Percentiles rank a stretch among this genome's conserved stretches.
phyloP scores from a whole-genome alignment of 192 early-diverging fungal genomes.

The Coemansia erecta region DNA sequence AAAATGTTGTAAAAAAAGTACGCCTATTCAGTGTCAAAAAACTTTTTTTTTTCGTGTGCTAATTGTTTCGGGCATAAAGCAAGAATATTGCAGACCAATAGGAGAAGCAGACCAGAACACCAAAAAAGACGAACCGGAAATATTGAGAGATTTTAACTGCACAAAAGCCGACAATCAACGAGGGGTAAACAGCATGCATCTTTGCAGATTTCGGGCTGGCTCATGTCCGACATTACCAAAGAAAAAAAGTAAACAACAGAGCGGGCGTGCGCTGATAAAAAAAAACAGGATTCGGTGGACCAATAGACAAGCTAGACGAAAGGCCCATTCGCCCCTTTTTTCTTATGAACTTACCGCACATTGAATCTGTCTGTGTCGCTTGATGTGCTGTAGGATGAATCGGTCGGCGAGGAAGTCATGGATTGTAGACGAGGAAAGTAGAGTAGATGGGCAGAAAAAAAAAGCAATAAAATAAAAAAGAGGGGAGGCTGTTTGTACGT shows the following conservation, averaged over 20 bases:
- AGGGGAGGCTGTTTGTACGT: background rate
- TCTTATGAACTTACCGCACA: slow-evolving; percentile 17
- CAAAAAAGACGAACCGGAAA: background rate
- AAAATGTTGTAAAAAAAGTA: no score
- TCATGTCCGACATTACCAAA: no score
- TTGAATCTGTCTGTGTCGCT: slow-evolving; percentile 21
- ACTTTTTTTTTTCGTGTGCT: no score
- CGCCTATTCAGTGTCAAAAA: no score
- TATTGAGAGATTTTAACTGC: no score
- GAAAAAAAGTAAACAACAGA: no score
- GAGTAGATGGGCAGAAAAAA: background rate
- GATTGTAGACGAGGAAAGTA: background rate
- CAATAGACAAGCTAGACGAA: background rate
- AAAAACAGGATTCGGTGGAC: background rate
- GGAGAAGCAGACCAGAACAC: no score
- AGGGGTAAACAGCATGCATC: no score
- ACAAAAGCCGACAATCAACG: no score
- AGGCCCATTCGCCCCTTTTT: background rate
- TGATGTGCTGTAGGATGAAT: slow-evolving; percentile 23
- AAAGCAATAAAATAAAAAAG: background rate
- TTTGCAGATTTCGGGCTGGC: no score
- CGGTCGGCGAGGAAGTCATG: slow-evolving; percentile 22
- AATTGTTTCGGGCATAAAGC: background rate
- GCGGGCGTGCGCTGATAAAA: background rate
- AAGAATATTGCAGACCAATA: background rate